phyloP scores from a whole-genome alignment of 805 yeast species.

The Brettanomyces naardenensis region DNA sequence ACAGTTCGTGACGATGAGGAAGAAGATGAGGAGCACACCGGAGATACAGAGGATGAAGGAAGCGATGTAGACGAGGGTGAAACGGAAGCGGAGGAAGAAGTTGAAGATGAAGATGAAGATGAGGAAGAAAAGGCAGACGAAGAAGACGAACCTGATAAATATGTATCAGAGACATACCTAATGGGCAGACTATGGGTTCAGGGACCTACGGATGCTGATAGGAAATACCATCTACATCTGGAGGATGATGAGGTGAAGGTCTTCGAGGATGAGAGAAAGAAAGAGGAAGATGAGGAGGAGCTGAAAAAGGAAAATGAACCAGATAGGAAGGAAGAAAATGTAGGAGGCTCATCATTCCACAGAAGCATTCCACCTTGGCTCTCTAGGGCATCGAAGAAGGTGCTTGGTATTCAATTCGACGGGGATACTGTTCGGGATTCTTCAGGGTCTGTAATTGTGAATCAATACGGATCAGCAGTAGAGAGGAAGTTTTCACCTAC shows the following conservation, averaged over 20 bases:
- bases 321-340: not conserved
- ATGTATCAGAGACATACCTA: constrained; percentile 49
- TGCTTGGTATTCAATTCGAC: constrained; percentile 26
- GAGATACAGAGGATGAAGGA: constrained; percentile 26
- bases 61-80: constrained; percentile 28
- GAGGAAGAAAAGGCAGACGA: constrained; percentile 32
- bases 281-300: constrained; percentile 2
- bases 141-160: constrained; percentile 29
- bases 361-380: not conserved
- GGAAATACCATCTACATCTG: constrained; percentile 17
- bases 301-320: constrained; percentile 1
- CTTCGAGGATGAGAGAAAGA: constrained; percentile 4
- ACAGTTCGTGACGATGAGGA: constrained; percentile 16
- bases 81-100: constrained; percentile 32
- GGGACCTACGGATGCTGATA: constrained; percentile 62
- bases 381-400: constrained; percentile 9
- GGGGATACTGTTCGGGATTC: constrained; percentile 16
- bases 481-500: constrained; percentile 24
- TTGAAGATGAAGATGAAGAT: constrained; percentile 16
- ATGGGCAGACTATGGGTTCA: constrained; percentile 89
- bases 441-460: constrained; percentile 22
- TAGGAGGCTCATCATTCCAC: constrained; percentile 1
- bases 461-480: constrained; percentile 29
- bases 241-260: constrained; percentile 32
- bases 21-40: constrained; percentile 28